Percentiles rank a stretch among this genome's conserved stretches.
phyloP scores from a whole-genome alignment of 495 filamentous ascomycete genomes.

The Penicillium parvum region DNA sequence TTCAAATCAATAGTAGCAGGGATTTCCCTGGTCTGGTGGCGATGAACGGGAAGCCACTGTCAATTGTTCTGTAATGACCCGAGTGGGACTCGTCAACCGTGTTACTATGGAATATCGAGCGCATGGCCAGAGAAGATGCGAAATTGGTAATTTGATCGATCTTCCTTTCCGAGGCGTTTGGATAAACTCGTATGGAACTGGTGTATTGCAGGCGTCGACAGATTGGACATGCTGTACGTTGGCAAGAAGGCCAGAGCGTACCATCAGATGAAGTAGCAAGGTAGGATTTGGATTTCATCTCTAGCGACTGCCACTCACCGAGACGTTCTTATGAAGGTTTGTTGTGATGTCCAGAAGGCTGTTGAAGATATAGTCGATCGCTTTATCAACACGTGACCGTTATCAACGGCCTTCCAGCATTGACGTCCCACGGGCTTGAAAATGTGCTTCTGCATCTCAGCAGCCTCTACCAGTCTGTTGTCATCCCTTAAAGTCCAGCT shows the following conservation, averaged over 20 bases:
- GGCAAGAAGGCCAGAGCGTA: too few relatives aligned
- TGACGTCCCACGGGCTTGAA: too few relatives aligned
- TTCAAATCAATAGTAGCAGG: conserved; percentile 1
- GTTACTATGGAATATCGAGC: background rate
- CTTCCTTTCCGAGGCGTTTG: too few relatives aligned
- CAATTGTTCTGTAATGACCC: background rate
- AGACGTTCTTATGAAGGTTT: background rate
- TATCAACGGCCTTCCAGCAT: too few relatives aligned
- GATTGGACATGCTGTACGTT: background rate
- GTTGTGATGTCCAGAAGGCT: background rate
- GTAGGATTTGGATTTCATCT: too few relatives aligned
- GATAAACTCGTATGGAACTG: background rate
- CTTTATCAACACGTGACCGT: conserved; percentile 15
- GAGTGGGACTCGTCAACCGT: background rate
- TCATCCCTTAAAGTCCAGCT: too few relatives aligned
- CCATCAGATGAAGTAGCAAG: too few relatives aligned
- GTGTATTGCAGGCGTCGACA: background rate
- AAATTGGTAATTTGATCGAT: background rate
- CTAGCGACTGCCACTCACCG: too few relatives aligned
- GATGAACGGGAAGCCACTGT: conserved; percentile 6
- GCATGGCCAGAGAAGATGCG: background rate
- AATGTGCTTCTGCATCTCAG: too few relatives aligned
- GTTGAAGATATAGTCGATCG: too few relatives aligned
- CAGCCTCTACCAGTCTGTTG: too few relatives aligned
- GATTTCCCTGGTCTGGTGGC: background rate